Evolutionary conservation across 345 rosid genomes (phyloP).

Genomic region (Capsella bursapastoris): DNA sequence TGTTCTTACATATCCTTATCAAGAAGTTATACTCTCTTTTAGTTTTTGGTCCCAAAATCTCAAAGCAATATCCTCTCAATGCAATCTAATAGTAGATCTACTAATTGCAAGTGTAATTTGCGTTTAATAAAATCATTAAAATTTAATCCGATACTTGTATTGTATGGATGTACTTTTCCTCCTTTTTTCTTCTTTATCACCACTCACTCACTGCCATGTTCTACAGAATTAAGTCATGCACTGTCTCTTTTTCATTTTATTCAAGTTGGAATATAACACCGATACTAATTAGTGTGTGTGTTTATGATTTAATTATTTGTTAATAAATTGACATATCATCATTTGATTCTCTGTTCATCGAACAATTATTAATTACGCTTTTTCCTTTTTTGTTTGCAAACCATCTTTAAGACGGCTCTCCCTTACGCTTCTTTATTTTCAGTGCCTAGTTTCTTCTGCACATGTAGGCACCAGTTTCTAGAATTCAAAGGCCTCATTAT

Average conservation of each 20-base stretch:
- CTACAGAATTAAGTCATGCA: conserved; percentile 26
- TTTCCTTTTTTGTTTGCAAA: conserved; percentile 15
- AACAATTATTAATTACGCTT: conserved; percentile 24
- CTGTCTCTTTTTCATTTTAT: conserved; percentile 1
- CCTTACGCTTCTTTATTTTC: conserved; percentile 19
- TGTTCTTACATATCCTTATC: not conserved
- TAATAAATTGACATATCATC: conserved; percentile 28
- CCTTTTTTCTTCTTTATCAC: conserved; percentile 30
- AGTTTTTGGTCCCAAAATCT: conserved; percentile 24
- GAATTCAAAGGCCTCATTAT: not conserved
- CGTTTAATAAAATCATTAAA: not conserved
- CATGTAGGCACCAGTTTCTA: conserved; percentile 35
- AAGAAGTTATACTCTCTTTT: not conserved
- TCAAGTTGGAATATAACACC: conserved; percentile 14
- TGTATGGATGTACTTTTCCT: conserved; percentile 24
- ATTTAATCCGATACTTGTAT: not conserved
- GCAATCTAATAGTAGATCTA: not conserved
- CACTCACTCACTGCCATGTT: conserved; percentile 41
- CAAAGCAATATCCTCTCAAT: not conserved
- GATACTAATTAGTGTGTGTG: not conserved
- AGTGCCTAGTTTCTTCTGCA: conserved; percentile 12
- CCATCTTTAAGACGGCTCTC: conserved; percentile 27
- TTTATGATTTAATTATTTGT: conserved; percentile 23
- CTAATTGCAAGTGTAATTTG: not conserved
- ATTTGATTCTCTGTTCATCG: conserved; percentile 29